A percentile compares a stretch with the other conserved stretches of the same genome.
Evolutionary conservation across 2,329 filamentous ascomycete species (phyloP).

Genomic region (Monosporascus ibericus): DNA sequence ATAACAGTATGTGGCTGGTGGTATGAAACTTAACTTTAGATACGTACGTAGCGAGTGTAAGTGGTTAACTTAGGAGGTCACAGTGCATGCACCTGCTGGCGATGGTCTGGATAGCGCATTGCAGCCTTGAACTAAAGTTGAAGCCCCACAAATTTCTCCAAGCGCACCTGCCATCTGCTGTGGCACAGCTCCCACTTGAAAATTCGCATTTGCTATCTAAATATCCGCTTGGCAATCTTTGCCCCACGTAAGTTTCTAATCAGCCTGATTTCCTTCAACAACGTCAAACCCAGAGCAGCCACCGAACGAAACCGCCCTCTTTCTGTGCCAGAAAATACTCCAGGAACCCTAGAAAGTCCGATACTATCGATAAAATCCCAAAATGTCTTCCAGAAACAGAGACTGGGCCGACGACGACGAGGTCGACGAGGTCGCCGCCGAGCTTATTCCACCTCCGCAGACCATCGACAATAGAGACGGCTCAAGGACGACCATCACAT

Average conservation of each 20-base stretch:
- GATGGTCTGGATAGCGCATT: too few relatives aligned
- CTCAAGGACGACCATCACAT: conserved; percentile 90
- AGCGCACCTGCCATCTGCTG: not conserved
- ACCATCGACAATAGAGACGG: conserved; percentile 97
- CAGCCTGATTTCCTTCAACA: not conserved
- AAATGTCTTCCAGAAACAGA: conserved; percentile 10
- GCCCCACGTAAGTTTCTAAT: conserved; percentile 1
- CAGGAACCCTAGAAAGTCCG: not conserved
- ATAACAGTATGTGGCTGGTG: too few relatives aligned
- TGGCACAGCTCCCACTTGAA: not conserved
- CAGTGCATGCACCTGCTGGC: too few relatives aligned
- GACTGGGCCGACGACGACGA: conserved; percentile 98
- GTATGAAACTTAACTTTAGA: too few relatives aligned
- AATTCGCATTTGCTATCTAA: not conserved
- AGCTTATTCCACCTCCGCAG: conserved; percentile 78
- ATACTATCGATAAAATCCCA: not conserved
- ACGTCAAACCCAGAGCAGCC: not conserved
- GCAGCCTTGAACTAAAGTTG: not conserved
- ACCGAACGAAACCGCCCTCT: not conserved
- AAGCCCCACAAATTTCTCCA: not conserved
- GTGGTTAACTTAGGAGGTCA: too few relatives aligned
- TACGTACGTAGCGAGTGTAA: too few relatives aligned
- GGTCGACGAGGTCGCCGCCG: conserved; percentile 62
- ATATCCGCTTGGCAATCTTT: not conserved
- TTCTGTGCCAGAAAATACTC: not conserved